A percentile compares a stretch with the other conserved stretches of the same genome.
These are phyloP conservation scores for Skeletonema grethae DNA, from an alignment of 108 stramenopile species.

Conservation along the genomic window DNA sequence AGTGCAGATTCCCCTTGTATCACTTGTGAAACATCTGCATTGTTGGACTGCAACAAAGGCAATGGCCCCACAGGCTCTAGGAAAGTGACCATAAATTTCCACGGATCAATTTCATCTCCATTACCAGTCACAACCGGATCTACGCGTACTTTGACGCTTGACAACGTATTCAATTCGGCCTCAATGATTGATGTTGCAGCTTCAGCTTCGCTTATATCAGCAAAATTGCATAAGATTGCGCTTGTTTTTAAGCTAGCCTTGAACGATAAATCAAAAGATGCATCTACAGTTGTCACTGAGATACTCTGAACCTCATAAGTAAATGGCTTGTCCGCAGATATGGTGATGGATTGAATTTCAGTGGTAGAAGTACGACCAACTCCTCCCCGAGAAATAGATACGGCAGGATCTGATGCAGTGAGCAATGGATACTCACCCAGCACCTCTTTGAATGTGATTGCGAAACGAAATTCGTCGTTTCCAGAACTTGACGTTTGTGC, in stretches of 20 bases:
- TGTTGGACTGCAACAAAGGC: conserved; percentile 35
- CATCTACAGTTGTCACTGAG: conserved; percentile 6
- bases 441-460: conserved; percentile 51
- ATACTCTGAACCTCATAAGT: conserved; percentile 65
- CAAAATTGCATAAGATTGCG: conserved; percentile 37
- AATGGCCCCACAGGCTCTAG: conserved; percentile 71
- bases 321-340: conserved; percentile 62
- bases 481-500: conserved; percentile 17
- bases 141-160: conserved; percentile 28
- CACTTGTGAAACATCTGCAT: conserved; percentile 32
- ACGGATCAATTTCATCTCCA: conserved; percentile 14
- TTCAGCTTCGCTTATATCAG: conserved; percentile 9
- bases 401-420: conserved; percentile 27
- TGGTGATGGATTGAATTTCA: conserved; percentile 78
- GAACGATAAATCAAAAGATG: conserved; percentile 42
- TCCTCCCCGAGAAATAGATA: conserved; percentile 34
- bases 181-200: conserved; percentile 10
- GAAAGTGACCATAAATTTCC: conserved; percentile 60
- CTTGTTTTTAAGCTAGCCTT: conserved; percentile 15
- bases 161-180: conserved; percentile 31
- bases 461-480: conserved; percentile 22
- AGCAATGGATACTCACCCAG: conserved; percentile 60
- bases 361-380: conserved; percentile 54
- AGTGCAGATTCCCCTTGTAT: conserved; percentile 62
- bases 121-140: conserved; percentile 13